A percentile compares a stretch with the other conserved stretches of the same genome.
These are phyloP conservation scores for Carex pumila DNA, from an alignment of 176 grass and related monocot genomes.

Conservation along the genomic window DNA sequence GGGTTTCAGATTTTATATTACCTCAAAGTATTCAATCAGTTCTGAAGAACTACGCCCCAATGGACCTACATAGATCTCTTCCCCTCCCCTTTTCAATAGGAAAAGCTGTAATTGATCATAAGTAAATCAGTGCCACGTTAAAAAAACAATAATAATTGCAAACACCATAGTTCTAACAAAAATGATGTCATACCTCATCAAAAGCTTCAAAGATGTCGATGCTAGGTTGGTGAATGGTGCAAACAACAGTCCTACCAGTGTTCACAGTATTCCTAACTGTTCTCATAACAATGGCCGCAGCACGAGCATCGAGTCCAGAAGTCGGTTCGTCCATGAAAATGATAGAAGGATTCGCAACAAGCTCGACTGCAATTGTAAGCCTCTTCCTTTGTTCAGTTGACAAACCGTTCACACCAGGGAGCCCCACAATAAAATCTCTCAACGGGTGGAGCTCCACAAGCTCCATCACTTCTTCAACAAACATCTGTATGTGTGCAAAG, in stretches of 20 bases:
- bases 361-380: constrained; percentile 40
- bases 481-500: constrained; percentile 19
- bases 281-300: constrained; percentile 39
- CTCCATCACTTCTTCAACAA: constrained; percentile 38
- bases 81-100: neutral
- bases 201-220: constrained; percentile 39
- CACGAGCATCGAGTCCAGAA: constrained; percentile 34
- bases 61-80: neutral
- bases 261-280: constrained; percentile 22
- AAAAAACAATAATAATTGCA: neutral
- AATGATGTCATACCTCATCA: constrained; percentile 19
- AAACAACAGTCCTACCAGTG: constrained; percentile 30
- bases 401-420: constrained; percentile 26
- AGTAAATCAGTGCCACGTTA: neutral
- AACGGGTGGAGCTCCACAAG: constrained; percentile 25
- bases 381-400: constrained; percentile 37
- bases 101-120: neutral
- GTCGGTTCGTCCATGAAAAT: constrained; percentile 51
- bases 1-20: constrained; percentile 25
- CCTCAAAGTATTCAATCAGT: constrained; percentile 77
- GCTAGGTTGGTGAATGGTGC: constrained; percentile 46
- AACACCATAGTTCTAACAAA: neutral
- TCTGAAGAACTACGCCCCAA: constrained; percentile 44
- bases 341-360: constrained; percentile 37
- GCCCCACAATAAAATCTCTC: constrained; percentile 24